Base-by-base conservation (phyloP, 2,329 filamentous ascomycete genomes). In the Tolypocladium endophyticum region DNA sequence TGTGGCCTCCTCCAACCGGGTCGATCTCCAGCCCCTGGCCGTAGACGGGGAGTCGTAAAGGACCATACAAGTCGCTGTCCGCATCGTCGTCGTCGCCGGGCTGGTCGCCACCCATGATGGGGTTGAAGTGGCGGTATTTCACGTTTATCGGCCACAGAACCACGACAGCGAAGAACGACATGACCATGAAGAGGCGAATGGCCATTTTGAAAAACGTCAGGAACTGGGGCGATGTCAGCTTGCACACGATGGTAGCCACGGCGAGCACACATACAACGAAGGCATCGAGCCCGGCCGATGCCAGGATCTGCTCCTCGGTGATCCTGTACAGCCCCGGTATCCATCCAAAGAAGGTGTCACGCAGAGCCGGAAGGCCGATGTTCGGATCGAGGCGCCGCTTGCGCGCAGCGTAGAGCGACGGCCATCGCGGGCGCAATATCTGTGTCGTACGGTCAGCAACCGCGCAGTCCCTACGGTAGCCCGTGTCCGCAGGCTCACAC, bases 171-270 rank as follows among this genome's bases (percentile, higher is more conserved):
- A 97, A 91, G 72, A 96, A 85, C 60, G 94, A 83, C 67, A 95
- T 88, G 57, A 89, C 77, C 20, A 83, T 77, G 57, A 97, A 87
- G 66, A 97, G 88, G 63, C 88, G 90, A 64, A 92, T 89, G 16
- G 93, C 88, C 85, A 97, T 94, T 72, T 92, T 95, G 80, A 97
- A 97, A 75, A 99, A 99, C 20, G 88, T 84, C 18, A 99, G 80
- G 70, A 99, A 97, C 83, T 76, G 33, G 20, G 12, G 7, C n/a
- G 28, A 30, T 2, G 59, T 72, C 58, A 70, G 61, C 58, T 57
- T 39, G 23, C 47, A 39, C 16, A n/a, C 33, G 12, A 18, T 0
- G n/a, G 20, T 5, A 57, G 14, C 59, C 23, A 12, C 9, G 20
- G 25, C 38, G 30, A 18, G 6, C 35, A 20, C 28, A 78, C 82